phyloP scores from a whole-genome alignment of 1,284 basidiomycete genomes.

The Ceratobasidium sp. region DNA sequence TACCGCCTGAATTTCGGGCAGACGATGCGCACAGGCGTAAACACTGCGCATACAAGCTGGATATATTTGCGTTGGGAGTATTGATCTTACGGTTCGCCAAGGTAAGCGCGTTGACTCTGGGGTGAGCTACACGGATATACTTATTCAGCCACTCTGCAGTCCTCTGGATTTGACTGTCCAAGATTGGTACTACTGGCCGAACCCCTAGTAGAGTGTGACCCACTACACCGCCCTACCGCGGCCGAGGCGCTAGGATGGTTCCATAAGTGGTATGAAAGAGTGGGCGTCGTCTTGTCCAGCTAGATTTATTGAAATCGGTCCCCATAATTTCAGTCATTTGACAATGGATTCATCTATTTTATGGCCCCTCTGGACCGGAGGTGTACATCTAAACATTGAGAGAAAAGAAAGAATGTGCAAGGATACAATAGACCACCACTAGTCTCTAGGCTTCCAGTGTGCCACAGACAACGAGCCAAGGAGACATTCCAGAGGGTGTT shows the following conservation, averaged over 20 bases:
- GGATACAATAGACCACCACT: constrained; percentile 25
- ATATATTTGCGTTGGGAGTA: constrained; percentile 30
- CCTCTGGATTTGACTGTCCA: constrained; percentile 35
- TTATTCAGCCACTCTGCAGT: neutral
- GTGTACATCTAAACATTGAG: constrained; percentile 14
- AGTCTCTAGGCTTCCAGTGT: constrained; percentile 23
- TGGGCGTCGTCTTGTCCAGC: constrained; percentile 2
- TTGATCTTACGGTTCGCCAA: constrained; percentile 32
- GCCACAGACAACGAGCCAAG: constrained; percentile 33
- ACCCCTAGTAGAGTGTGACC: constrained; percentile 25
- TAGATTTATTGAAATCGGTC: neutral
- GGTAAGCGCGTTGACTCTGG: neutral
- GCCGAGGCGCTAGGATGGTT: constrained; percentile 26
- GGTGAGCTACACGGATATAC: neutral
- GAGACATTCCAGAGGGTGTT: constrained; percentile 3
- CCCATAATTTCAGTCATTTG: neutral
- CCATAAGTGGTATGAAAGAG: constrained; percentile 28
- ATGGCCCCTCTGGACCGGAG: neutral
- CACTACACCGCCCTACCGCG: constrained; percentile 11
- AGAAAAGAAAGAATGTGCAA: constrained; percentile 18
- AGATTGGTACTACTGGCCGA: constrained; percentile 23
- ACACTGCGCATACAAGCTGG: constrained; percentile 37
- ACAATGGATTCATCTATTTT: neutral
- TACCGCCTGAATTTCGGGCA: constrained; percentile 26
- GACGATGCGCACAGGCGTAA: constrained; percentile 13